phyloP scores from a whole-genome alignment of 1,284 basidiomycete species.

The Ustilago hordei region DNA sequence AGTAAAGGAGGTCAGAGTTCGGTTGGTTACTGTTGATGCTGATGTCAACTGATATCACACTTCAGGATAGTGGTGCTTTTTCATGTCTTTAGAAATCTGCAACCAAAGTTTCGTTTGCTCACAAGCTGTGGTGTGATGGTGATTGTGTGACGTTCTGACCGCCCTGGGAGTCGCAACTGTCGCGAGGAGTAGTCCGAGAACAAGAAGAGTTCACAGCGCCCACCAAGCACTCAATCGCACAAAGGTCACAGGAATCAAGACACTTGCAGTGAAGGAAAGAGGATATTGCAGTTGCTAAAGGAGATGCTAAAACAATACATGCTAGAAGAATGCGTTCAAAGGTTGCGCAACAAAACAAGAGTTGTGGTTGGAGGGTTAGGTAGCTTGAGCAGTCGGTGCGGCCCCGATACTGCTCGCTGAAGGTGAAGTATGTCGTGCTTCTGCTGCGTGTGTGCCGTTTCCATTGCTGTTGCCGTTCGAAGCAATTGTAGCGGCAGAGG shows the following conservation, averaged over 20 bases:
- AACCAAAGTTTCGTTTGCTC: not conserved
- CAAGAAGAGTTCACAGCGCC: not conserved
- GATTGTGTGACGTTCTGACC: no score
- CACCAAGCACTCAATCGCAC: not conserved
- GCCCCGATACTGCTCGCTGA: not conserved
- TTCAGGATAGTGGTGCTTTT: not conserved
- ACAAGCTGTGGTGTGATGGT: no score
- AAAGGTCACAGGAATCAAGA: not conserved
- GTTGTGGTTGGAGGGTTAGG: not conserved
- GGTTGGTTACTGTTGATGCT: constrained; percentile 45
- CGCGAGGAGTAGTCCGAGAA: not conserved
- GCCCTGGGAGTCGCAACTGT: no score
- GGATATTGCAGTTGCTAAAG: not conserved
- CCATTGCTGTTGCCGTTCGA: not conserved
- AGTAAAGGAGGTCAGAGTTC: constrained; percentile 56
- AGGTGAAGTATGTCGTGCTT: constrained; percentile 6
- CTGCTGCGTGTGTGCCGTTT: not conserved
- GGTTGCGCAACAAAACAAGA: not conserved
- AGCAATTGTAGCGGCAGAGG: not conserved
- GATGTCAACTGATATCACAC: constrained; percentile 1
- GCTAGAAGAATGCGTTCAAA: constrained; percentile 1
- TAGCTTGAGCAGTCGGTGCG: constrained; percentile 4
- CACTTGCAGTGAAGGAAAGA: not conserved
- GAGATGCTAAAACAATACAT: constrained; percentile 16
- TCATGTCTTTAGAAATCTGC: not conserved